phyloP scores from a whole-genome alignment of 441 rosid species.

The Rhodomyrtus psidioides region DNA sequence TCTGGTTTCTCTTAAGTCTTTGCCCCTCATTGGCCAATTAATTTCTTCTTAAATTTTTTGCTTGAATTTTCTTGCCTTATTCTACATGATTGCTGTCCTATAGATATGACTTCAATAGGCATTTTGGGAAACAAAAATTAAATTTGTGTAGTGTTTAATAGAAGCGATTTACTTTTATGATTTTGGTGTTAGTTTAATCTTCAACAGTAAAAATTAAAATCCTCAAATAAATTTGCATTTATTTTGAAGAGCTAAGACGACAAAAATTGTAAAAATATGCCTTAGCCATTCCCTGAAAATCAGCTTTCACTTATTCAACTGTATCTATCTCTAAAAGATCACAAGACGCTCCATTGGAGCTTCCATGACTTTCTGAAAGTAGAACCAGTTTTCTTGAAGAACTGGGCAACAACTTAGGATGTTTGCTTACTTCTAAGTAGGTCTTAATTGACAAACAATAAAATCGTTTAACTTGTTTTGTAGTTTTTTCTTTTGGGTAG shows the following conservation, averaged over 20 bases:
- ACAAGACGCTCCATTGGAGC: neutral
- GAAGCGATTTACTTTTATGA: neutral
- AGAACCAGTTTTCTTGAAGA: neutral
- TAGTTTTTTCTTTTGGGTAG: too few relatives aligned
- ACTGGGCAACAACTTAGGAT: neutral
- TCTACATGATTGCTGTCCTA: neutral
- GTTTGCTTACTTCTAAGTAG: neutral
- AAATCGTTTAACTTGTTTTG: neutral
- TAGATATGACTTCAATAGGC: neutral
- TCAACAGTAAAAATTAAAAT: neutral
- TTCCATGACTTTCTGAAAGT: neutral
- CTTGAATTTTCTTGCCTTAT: neutral
- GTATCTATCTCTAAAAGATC: neutral
- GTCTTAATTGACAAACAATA: neutral
- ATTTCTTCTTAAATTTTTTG: neutral
- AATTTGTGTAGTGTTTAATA: neutral
- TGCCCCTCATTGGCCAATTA: neutral
- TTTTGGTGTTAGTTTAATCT: neutral
- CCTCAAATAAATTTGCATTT: neutral
- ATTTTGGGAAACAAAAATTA: neutral
- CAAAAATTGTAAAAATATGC: neutral
- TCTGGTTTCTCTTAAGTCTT: neutral
- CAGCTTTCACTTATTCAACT: neutral
- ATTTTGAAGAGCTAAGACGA: neutral
- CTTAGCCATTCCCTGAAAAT: neutral